A percentile compares a stretch with the other conserved stretches of the same genome.
Conservation (phyloP, 495 filamentous ascomycete species). For the Xylaria palmicola region DNA sequence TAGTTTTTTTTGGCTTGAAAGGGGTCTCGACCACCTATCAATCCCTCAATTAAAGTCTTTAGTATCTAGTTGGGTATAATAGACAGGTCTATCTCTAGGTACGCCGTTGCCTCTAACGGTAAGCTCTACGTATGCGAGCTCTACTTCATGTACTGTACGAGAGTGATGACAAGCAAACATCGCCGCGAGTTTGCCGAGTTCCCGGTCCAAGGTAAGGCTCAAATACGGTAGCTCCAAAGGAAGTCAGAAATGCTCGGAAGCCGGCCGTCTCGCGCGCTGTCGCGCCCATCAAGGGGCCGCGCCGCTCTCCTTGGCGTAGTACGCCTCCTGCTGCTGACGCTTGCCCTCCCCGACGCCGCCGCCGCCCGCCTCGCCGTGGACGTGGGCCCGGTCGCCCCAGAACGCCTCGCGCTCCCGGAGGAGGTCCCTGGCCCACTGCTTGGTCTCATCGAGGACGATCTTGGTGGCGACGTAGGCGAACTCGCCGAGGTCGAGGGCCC, state of each 20-base stretch:
- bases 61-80: too few relatives aligned
- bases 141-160: neutral
- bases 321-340: constrained; percentile 39
- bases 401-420: constrained; percentile 73
- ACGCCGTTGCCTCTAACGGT: neutral
- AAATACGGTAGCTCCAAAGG: too few relatives aligned
- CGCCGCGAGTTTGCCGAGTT: too few relatives aligned
- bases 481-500: constrained; percentile 72
- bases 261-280: neutral
- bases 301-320: constrained; percentile 36
- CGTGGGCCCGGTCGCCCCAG: constrained; percentile 56
- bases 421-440: constrained; percentile 74
- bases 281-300: constrained; percentile 1
- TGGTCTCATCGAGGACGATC: constrained; percentile 73
- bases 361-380: constrained; percentile 40
- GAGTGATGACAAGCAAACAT: too few relatives aligned
- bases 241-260: too few relatives aligned
- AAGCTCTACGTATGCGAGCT: too few relatives aligned
- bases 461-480: constrained; percentile 73
- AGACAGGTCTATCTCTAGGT: constrained; percentile 9
- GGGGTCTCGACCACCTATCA: too few relatives aligned
- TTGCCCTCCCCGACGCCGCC: constrained; percentile 39
- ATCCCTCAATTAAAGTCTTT: too few relatives aligned
- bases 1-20: too few relatives aligned
- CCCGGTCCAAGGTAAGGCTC: too few relatives aligned